Evolutionary conservation across 768 basidiomycete species (phyloP), one percentile per base, ranked within the genome.

Genomic region (Pleurotus citrinopileatus): DNA sequence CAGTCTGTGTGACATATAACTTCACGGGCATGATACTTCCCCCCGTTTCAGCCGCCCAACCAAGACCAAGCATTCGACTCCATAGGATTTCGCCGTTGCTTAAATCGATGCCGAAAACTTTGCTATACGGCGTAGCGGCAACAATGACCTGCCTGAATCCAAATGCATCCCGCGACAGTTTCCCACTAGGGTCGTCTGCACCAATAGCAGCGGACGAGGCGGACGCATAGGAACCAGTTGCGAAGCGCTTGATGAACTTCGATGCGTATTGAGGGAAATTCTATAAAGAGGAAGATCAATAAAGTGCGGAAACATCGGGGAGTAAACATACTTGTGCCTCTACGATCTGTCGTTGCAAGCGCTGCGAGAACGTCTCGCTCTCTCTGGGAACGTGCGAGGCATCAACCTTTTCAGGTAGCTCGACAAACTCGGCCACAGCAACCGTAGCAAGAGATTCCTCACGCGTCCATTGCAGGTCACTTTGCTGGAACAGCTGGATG

Each of bases 101-200:
- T 1, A 90, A 87, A 60, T 97, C 93, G 38, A 98, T 69, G 0
- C 85, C 94, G 61, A 84, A 93, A 0, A 94, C 59, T 61, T 91
- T 93, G 2, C 93, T 92, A 25, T 79, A 73, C 0, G 73, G 59
- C 2, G 89, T 92, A 0, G 84, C 88, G 4, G 74, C 78, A 3
- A 96, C 80, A 42, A 95, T 80, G 25, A 97, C 67, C 64, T 97
- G 91, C 32, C 87, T 78, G 70, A 97, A 92, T 0, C 93, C 94
- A 64, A 95, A 96, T 0, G 84, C 68, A 62, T 95, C 93, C 3
- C 91, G 82, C 55, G 75, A 71, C 0, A 86, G 73, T 0, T 69
- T 55, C 20, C 71, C 73, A 37, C 20, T 29, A 27, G 64, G 57
- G 13, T 67, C 65, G 20, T 73, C 65, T 6, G 64, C 58, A 19